A percentile compares a stretch with the other conserved stretches of the same genome.
Evolutionary conservation across 805 yeast species (phyloP).

Genomic region (Naumovozyma baii): DNA sequence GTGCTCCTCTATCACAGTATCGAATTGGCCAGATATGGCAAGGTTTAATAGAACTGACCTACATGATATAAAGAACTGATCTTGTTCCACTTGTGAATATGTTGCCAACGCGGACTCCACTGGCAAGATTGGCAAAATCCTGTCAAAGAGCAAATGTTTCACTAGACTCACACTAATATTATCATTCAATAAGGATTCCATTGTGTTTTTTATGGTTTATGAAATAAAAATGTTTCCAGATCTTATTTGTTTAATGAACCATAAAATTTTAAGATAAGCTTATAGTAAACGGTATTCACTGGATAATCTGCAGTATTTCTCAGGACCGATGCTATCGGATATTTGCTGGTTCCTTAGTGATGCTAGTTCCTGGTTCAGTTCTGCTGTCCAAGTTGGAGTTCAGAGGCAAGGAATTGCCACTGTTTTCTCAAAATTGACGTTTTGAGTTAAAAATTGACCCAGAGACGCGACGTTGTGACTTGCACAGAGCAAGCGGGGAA

Average conservation of each 20-base stretch:
- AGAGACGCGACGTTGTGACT: too few species aligned
- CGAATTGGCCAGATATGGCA: constrained; percentile 15
- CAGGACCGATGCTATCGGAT: too few species aligned
- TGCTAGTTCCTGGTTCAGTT: neutral
- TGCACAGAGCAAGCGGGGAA: neutral
- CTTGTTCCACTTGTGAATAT: constrained; percentile 19
- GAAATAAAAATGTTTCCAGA: too few species aligned
- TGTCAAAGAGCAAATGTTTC: constrained; percentile 17
- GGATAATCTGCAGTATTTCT: too few species aligned
- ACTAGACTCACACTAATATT: constrained; percentile 7
- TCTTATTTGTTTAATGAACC: too few species aligned
- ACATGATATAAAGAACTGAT: constrained; percentile 16
- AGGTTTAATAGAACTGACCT: constrained; percentile 20
- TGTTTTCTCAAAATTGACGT: neutral
- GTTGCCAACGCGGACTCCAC: constrained; percentile 13
- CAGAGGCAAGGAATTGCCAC: too few species aligned
- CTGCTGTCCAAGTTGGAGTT: too few species aligned
- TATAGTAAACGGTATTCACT: too few species aligned
- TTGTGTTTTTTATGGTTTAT: too few species aligned
- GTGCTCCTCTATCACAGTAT: constrained; percentile 10
- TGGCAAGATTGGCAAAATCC: constrained; percentile 20
- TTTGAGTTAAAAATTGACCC: neutral
- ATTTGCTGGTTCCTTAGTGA: too few species aligned
- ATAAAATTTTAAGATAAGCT: too few species aligned
- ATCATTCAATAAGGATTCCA: neutral